Base-by-base conservation (phyloP, 805 yeast species). In the Barnettozyma pratensis region DNA sequence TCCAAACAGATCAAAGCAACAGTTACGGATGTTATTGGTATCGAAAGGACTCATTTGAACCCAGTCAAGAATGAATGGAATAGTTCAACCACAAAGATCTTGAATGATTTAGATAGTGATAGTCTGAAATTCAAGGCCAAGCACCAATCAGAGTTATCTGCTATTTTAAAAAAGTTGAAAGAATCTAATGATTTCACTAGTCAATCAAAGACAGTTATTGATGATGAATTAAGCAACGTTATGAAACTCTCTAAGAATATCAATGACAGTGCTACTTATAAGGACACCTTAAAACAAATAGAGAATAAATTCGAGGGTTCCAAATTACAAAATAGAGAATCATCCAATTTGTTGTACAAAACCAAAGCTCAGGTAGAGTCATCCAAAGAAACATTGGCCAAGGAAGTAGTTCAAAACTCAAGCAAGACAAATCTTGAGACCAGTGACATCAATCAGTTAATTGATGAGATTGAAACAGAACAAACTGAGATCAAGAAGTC, bases 391-490 rank as follows among this genome's bases (percentile, higher is more conserved):
- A 27, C 47, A 11, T 44, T 55, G 6, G 32, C 12, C 4, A 37
- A 39, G 5, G 54, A 43, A 9, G 47, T 58, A 10, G 39, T 53
- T 10, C 36, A 54, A 12, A 56, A 46, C 10, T 45, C 48, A 6
- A 41, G 52, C 3, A 45, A 48, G 6, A 42, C 54, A 1, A 44
- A 54, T 7, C n/a, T 58, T 7, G 56, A 60, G 36, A 45, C 49
- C 30, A 46, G 56, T n/a, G 59, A 58, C 38, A 52, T 55, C 40
- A 47, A 52, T 35, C 45, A 54, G 26, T 35, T 63, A 32, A 50
- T 63, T 26, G 37, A 45, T 25, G 63, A 63, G 7, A 46, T 64
- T 14, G 63, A 55, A 28, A 38, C 41, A 25, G 64, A 63, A 29
- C 62, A 63, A 34, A 35, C 41, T 3, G 60, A 58, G 39, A 57